Percentiles rank a stretch among this genome's conserved stretches.
These are phyloP conservation scores for Suhomyces wounanorum DNA, from an alignment of 1,139 yeast genomes.

Conservation along the genomic window DNA sequence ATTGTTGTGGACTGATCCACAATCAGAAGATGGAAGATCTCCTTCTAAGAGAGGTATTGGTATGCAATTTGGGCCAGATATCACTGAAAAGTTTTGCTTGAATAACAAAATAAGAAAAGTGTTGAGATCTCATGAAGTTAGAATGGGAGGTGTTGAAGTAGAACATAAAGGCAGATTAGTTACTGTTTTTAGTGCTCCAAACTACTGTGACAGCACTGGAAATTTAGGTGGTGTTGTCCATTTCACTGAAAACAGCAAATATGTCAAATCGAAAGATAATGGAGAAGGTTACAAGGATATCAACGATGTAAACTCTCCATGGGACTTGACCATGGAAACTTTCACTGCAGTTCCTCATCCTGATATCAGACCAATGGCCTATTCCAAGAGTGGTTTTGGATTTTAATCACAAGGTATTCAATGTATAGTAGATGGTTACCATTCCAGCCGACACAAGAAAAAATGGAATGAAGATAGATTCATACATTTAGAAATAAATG, in stretches of 20 bases:
- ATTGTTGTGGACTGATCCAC: slow-evolving; percentile 97
- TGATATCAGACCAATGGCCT: slow-evolving; percentile 92
- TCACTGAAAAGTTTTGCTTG: slow-evolving; percentile 77
- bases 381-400: slow-evolving; percentile 66
- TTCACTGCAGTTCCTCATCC: slow-evolving; percentile 91
- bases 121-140: slow-evolving; percentile 92
- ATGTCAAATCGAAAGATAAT: slow-evolving; percentile 34
- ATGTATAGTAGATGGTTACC: slow-evolving; percentile 2
- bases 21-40: slow-evolving; percentile 70
- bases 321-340: slow-evolving; percentile 53
- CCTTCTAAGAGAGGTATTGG: slow-evolving; percentile 96
- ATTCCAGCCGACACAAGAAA: not conserved
- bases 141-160: slow-evolving; percentile 84
- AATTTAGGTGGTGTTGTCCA: slow-evolving; percentile 88
- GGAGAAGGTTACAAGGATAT: slow-evolving; percentile 57
- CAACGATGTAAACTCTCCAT: slow-evolving; percentile 47
- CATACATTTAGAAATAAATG: not conserved
- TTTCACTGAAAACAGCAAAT: slow-evolving; percentile 41
- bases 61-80: slow-evolving; percentile 94
- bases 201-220: slow-evolving; percentile 91
- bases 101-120: slow-evolving; percentile 73
- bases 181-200: slow-evolving; percentile 96
- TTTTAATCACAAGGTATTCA: slow-evolving; percentile 24
- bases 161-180: slow-evolving; percentile 86
- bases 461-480: not conserved